Evolutionary conservation across 2,329 filamentous ascomycete species (phyloP).

Genomic region (Fusarium camptoceras): DNA sequence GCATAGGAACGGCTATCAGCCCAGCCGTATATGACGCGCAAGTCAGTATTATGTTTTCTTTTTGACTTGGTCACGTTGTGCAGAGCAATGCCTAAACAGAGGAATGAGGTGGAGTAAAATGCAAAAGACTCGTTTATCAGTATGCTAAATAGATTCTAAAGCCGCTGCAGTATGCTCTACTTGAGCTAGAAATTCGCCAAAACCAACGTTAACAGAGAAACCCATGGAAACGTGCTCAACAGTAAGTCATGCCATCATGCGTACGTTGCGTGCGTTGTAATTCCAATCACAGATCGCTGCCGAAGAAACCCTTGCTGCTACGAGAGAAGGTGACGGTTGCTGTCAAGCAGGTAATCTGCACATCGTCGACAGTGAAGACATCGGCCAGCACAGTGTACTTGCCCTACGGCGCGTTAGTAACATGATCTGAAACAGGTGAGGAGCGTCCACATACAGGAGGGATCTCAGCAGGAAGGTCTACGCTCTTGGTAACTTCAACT

Average conservation of each 20-base stretch:
- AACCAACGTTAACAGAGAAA: conserved; percentile 28
- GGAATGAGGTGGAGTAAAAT: conserved; percentile 17
- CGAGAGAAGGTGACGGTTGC: conserved; percentile 74
- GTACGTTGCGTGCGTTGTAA: conserved; percentile 24
- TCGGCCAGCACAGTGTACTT: conserved; percentile 91
- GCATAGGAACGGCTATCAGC: conserved; percentile 2
- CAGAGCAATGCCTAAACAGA: conserved; percentile 10
- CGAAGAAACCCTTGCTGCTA: conserved; percentile 53
- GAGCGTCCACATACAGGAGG: conserved; percentile 77
- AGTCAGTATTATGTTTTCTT: conserved; percentile 19
- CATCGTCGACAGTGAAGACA: conserved; percentile 78
- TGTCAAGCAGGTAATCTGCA: conserved; percentile 87
- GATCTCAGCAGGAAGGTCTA: conserved; percentile 87
- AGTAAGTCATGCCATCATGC: conserved; percentile 25
- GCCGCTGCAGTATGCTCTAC: conserved; percentile 39
- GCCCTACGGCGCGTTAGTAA: conserved; percentile 67
- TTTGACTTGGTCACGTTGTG: conserved; percentile 4
- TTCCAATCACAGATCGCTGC: conserved; percentile 55
- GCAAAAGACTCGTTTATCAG: conserved; percentile 28
- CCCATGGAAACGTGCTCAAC: conserved; percentile 36
- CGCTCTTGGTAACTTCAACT: conserved; percentile 79
- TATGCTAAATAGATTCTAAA: conserved; percentile 42
- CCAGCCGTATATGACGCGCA: conserved; percentile 5
- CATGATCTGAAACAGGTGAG: conserved; percentile 33
- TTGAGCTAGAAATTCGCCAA: conserved; percentile 40